Evolutionary conservation across 2,329 filamentous ascomycete genomes (phyloP).

Genomic region (Epichloe festucae): DNA sequence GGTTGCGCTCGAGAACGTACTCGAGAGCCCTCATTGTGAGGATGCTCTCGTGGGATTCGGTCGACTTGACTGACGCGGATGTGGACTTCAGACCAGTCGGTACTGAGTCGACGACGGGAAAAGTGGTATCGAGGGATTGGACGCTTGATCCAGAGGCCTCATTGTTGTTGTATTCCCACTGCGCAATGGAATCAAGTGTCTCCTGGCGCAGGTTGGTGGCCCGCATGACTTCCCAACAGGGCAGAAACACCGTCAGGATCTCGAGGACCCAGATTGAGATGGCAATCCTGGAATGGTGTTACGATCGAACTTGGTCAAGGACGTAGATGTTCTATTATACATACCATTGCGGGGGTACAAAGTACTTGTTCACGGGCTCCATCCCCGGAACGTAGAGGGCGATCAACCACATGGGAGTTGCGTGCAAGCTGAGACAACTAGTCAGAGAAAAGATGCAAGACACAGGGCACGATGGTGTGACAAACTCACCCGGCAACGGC

Average conservation of each 20-base stretch:
- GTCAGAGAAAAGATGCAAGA: not conserved
- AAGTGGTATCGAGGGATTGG: constrained; percentile 10
- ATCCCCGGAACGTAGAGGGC: constrained; percentile 33
- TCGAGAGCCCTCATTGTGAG: constrained; percentile 51
- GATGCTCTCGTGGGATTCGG: constrained; percentile 26
- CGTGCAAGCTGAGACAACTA: constrained; percentile 35
- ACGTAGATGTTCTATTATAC: constrained; percentile 30
- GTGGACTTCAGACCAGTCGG: constrained; percentile 20
- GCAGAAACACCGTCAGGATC: constrained; percentile 48
- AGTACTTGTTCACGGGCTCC: constrained; percentile 28
- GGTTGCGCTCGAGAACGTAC: constrained; percentile 44
- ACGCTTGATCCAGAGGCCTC: constrained; percentile 8
- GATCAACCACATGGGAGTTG: constrained; percentile 51
- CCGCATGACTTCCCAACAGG: constrained; percentile 43
- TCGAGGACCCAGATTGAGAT: constrained; percentile 48
- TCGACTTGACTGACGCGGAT: constrained; percentile 15
- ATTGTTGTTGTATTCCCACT: constrained; percentile 28
- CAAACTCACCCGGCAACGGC: constrained; percentile 27
- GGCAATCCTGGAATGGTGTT: constrained; percentile 18
- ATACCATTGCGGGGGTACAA: constrained; percentile 47
- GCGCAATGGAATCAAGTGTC: constrained; percentile 29
- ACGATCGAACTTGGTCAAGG: constrained; percentile 3
- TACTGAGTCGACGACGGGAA: constrained; percentile 16
- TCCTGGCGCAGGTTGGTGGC: constrained; percentile 27
- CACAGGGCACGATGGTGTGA: too few species aligned